Conservation (phyloP, 2,329 filamentous ascomycete species). For the Alternaria triticimaculans region DNA sequence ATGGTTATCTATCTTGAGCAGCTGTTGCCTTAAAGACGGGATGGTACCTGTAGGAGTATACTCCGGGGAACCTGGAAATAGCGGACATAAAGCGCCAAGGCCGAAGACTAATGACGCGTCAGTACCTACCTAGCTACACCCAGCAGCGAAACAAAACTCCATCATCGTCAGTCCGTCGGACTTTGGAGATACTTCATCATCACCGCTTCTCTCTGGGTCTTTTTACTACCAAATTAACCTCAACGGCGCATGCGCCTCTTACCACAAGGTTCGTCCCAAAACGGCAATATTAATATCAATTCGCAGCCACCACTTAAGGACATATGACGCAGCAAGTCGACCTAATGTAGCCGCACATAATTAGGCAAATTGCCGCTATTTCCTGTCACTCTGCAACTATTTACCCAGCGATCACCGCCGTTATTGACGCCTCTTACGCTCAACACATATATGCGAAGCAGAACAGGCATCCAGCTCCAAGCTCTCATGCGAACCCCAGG, state of each 20-base stretch:
- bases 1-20: background rate
- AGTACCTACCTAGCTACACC: background rate
- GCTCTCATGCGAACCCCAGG: conserved; percentile 10
- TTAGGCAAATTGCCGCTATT: conserved; percentile 2
- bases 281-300: conserved; percentile 12
- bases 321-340: background rate
- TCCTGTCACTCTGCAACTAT: background rate
- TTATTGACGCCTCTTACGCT: background rate
- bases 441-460: conserved; percentile 1
- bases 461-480: conserved; percentile 8
- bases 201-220: background rate
- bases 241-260: background rate
- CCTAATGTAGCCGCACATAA: background rate
- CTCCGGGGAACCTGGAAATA: background rate
- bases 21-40: background rate
- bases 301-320: background rate
- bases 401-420: background rate
- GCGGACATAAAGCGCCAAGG: background rate
- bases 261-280: background rate
- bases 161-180: background rate
- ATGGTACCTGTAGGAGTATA: background rate
- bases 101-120: background rate
- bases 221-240: background rate
- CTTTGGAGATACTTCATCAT: background rate
- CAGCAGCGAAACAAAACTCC: background rate